A percentile compares a stretch with the other conserved stretches of the same genome.
Conservation (phyloP, 1,139 yeast genomes). For the Geotrichum candidum region DNA sequence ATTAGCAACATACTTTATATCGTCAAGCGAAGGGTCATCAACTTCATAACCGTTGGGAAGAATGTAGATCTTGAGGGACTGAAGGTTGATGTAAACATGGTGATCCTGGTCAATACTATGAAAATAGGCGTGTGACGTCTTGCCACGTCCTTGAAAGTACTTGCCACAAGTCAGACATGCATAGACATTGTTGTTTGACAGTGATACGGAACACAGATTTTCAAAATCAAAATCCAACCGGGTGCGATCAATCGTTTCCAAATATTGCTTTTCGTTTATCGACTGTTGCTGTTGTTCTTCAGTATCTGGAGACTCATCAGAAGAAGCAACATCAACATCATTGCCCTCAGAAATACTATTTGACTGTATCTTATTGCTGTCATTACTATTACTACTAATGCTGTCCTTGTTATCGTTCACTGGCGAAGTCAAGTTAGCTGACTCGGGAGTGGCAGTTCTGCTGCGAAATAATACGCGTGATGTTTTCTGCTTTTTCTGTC, state of each 20-base stretch:
- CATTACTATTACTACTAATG: too few species aligned
- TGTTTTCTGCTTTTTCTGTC: slow-evolving; percentile 4
- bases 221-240: slow-evolving; percentile 66
- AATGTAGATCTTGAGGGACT: slow-evolving; percentile 45
- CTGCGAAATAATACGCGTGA: background rate
- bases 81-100: slow-evolving; percentile 56
- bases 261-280: slow-evolving; percentile 33
- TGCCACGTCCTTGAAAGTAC: slow-evolving; percentile 63
- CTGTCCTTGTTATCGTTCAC: too few species aligned
- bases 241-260: slow-evolving; percentile 51
- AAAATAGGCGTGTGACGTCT: slow-evolving; percentile 56
- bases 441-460: too few species aligned
- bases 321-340: too few species aligned
- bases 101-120: slow-evolving; percentile 62
- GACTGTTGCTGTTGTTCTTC: background rate
- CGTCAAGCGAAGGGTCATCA: slow-evolving; percentile 40
- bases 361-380: too few species aligned
- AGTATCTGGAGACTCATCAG: too few species aligned
- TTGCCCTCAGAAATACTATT: too few species aligned
- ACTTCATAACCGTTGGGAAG: slow-evolving; percentile 57
- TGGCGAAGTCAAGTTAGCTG: too few species aligned
- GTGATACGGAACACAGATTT: slow-evolving; percentile 57
- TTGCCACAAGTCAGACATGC: slow-evolving; percentile 73
- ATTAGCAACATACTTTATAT: slow-evolving; percentile 47
- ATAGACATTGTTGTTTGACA: slow-evolving; percentile 57